phyloP scores from a whole-genome alignment of 176 grass and related monocot species.

The Zea mays region DNA sequence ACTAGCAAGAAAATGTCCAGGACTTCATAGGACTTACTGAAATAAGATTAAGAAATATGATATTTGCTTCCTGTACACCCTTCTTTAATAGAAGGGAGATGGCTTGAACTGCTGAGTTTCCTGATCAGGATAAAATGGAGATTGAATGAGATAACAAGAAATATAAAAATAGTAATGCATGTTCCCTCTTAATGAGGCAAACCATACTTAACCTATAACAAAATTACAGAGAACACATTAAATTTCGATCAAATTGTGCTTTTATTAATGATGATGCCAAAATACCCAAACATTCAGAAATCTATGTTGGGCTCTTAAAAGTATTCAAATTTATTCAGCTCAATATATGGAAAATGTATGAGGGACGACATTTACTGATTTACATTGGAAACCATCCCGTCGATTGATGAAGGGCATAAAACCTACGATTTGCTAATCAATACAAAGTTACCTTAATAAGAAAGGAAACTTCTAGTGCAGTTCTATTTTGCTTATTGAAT shows the following conservation, averaged over 20 bases:
- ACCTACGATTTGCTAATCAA: background rate
- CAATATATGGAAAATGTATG: background rate
- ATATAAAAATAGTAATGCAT: background rate
- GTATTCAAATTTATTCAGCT: background rate
- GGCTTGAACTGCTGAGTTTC: constrained; percentile 88
- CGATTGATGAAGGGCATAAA: background rate
- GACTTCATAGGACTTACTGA: constrained; percentile 51
- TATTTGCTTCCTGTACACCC: constrained; percentile 87
- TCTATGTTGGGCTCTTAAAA: background rate
- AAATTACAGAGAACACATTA: background rate
- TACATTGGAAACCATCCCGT: background rate
- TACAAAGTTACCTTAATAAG: background rate
- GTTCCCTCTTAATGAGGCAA: background rate
- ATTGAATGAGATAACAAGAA: background rate
- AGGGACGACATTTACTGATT: background rate
- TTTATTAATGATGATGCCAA: background rate
- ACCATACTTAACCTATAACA: background rate
- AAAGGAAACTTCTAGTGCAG: background rate
- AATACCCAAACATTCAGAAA: background rate
- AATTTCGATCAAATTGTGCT: background rate
- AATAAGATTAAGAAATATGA: constrained; percentile 93
- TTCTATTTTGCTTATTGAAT: background rate
- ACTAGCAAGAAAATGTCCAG: background rate
- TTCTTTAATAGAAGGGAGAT: constrained; percentile 80
- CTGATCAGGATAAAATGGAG: constrained; percentile 45